Conservation (phyloP, 2,329 filamentous ascomycete genomes). For the Tolypocladium tundrense region DNA sequence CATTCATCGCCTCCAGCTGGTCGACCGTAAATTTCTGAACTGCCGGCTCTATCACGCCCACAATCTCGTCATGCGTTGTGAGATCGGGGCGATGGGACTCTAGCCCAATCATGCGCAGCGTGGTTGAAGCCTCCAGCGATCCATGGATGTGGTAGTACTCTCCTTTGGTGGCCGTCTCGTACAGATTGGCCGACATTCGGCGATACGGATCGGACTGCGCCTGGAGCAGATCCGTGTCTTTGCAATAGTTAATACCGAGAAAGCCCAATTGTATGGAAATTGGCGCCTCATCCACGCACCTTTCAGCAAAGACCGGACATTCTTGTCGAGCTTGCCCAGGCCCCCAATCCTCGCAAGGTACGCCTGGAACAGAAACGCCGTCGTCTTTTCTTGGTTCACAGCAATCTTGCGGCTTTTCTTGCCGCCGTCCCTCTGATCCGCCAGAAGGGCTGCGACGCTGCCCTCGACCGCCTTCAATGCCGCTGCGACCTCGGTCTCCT, state of each 20-base stretch:
- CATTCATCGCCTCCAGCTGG: constrained; percentile 50
- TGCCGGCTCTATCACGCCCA: constrained; percentile 47
- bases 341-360: constrained; percentile 26
- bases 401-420: constrained; percentile 11
- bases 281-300: neutral
- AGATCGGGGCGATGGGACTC: constrained; percentile 50
- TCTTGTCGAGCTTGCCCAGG: constrained; percentile 24
- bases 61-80: constrained; percentile 48
- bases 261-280: neutral
- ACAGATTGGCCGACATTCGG: constrained; percentile 62
- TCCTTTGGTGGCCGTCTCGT: constrained; percentile 54
- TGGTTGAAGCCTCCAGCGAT: constrained; percentile 60
- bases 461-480: constrained; percentile 34
- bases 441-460: constrained; percentile 20
- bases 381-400: constrained; percentile 28
- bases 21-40: constrained; percentile 42
- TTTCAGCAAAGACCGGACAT: constrained; percentile 11
- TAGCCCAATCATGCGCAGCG: constrained; percentile 59
- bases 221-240: constrained; percentile 61
- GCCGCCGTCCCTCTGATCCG: constrained; percentile 12
- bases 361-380: constrained; percentile 29
- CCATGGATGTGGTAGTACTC: constrained; percentile 69
- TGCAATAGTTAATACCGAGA: neutral
- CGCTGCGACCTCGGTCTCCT: constrained; percentile 32
- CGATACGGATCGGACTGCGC: constrained; percentile 65